Evolutionary conservation across 345 rosid species (phyloP).

Genomic region (Lepidium africanum): DNA sequence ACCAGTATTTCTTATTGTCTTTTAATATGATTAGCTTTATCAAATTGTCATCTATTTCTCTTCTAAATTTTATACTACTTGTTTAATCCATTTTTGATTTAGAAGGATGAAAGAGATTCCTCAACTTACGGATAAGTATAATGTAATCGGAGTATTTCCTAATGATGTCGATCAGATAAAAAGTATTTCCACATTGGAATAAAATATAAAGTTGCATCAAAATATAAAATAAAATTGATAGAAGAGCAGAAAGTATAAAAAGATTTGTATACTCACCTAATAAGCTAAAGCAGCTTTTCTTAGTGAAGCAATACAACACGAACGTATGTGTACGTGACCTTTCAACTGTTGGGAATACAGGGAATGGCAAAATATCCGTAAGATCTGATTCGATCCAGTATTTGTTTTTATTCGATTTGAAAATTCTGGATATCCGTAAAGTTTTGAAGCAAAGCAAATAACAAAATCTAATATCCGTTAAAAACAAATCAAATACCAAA

Average conservation of each 20-base stretch:
- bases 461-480: no score
- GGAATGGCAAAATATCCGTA: no score
- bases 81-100: background rate
- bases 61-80: background rate
- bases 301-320: background rate
- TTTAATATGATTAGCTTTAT: background rate
- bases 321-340: background rate
- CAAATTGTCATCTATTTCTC: background rate
- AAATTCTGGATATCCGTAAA: no score
- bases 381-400: no score
- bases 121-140: background rate
- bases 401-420: no score
- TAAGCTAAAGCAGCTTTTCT: conserved; percentile 4
- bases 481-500: no score
- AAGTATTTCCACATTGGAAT: background rate
- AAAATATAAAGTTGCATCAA: background rate
- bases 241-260: no score
- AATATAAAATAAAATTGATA: background rate
- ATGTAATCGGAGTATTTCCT: background rate
- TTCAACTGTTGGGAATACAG: no score
- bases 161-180: background rate
- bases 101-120: background rate
- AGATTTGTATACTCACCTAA: background rate
- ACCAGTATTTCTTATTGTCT: background rate
- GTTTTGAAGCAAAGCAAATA: no score